Evolutionary conservation across 23 red algal genomes (phyloP).

Genomic region (Cyanidioschyzon merolae): DNA sequence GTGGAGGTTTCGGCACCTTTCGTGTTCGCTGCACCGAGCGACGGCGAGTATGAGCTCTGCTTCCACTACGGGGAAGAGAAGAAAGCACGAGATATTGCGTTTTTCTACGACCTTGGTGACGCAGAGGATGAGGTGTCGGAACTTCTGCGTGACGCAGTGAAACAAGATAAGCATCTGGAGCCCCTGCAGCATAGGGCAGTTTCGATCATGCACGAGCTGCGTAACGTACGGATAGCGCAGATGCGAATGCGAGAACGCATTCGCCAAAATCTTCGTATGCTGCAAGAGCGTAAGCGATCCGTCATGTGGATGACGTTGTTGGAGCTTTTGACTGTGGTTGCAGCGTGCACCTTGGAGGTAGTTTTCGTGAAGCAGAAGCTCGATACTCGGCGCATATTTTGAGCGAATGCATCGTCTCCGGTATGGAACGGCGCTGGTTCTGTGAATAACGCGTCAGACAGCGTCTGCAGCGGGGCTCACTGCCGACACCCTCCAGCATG

Average conservation of each 20-base stretch:
- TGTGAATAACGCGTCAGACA: not conserved
- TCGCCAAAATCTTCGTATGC: conserved; percentile 8
- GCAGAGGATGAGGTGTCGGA: conserved; percentile 11
- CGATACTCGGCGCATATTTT: conserved; percentile 4
- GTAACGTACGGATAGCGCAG: conserved; percentile 10
- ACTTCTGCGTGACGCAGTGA: not conserved
- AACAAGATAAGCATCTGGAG: conserved; percentile 14
- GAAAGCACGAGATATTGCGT: not conserved
- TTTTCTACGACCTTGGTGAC: not conserved
- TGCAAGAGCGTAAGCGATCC: not conserved
- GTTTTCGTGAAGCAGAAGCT: conserved; percentile 4
- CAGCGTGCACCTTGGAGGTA: not conserved
- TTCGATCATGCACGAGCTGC: conserved; percentile 8
- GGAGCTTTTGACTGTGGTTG: not conserved
- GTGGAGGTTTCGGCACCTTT: conserved; percentile 2
- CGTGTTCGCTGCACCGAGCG: conserved; percentile 1
- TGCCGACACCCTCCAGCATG: too few relatives aligned
- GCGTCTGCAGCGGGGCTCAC: too few relatives aligned
- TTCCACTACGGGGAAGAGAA: conserved; percentile 10
- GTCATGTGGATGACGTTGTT: conserved; percentile 1
- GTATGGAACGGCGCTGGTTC: not conserved
- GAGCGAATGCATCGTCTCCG: not conserved
- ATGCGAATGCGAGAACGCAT: conserved; percentile 11
- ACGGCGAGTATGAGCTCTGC: conserved; percentile 11
- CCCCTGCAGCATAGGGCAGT: not conserved